phyloP scores from a whole-genome alignment of 2,329 filamentous ascomycete species.

The Escovopsis sp. region DNA sequence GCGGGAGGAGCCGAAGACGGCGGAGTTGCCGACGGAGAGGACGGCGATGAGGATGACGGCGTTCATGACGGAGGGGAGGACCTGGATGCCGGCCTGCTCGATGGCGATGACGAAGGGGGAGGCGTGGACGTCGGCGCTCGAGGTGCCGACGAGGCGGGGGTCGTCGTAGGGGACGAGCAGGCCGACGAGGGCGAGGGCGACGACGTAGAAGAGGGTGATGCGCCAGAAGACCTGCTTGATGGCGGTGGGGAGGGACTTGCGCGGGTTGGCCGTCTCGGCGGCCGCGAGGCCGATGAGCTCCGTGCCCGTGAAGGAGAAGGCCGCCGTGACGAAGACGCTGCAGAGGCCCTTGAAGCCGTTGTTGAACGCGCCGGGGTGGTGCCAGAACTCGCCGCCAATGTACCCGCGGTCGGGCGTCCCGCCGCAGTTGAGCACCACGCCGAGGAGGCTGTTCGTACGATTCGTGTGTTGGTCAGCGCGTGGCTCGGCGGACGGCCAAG shows the following conservation, averaged over 20 bases:
- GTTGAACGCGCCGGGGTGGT: constrained; percentile 63
- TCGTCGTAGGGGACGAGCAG: constrained; percentile 67
- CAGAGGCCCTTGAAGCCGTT: constrained; percentile 74
- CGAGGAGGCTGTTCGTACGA: constrained; percentile 47
- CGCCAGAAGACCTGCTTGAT: constrained; percentile 94
- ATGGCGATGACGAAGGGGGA: constrained; percentile 94
- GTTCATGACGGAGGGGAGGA: constrained; percentile 81
- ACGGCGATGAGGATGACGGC: constrained; percentile 82
- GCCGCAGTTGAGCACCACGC: constrained; percentile 71
- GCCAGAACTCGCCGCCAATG: constrained; percentile 67
- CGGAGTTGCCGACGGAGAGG: constrained; percentile 78
- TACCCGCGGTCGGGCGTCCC: constrained; percentile 61
- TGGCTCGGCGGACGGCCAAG: no score
- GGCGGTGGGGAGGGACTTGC: constrained; percentile 69
- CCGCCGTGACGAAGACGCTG: constrained; percentile 60
- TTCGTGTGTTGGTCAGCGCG: neutral
- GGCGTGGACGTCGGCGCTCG: constrained; percentile 50
- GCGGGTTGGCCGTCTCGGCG: constrained; percentile 61
- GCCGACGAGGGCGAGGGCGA: constrained; percentile 66
- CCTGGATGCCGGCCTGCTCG: constrained; percentile 63
- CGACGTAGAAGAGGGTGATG: constrained; percentile 78
- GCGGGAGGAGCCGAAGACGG: constrained; percentile 80
- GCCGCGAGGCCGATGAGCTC: constrained; percentile 64
- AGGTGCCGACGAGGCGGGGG: constrained; percentile 42
- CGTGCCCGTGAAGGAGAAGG: constrained; percentile 62